A percentile compares a stretch with the other conserved stretches of the same genome.
Conservation (phyloP, 2,329 filamentous ascomycete genomes). For the Penicillium sclerotigenum region DNA sequence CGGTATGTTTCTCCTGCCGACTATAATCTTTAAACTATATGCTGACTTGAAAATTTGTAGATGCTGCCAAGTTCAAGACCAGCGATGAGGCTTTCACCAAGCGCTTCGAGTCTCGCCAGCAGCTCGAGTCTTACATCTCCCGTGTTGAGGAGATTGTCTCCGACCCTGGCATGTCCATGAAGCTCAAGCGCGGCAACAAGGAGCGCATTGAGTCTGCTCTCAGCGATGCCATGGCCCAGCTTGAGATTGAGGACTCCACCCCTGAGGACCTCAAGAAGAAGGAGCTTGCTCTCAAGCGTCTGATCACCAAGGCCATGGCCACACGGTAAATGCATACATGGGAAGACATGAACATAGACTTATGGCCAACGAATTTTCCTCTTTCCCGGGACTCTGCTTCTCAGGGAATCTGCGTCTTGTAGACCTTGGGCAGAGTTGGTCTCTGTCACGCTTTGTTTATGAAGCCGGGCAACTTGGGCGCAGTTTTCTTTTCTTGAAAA, state of each 20-base stretch:
- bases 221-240: conserved; percentile 93
- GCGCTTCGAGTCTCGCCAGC: conserved; percentile 98
- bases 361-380: conserved; percentile 20
- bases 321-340: conserved; percentile 64
- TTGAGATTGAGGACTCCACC: conserved; percentile 87
- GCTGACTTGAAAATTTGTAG: conserved; percentile 37
- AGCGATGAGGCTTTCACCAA: conserved; percentile 98
- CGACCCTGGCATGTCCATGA: conserved; percentile 90
- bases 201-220: conserved; percentile 98
- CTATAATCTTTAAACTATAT: not conserved
- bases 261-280: conserved; percentile 99
- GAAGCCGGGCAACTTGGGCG: conserved; percentile 28
- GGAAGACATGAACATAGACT: conserved; percentile 26
- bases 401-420: conserved; percentile 20
- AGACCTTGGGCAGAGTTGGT: conserved; percentile 24
- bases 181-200: conserved; percentile 98
- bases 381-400: conserved; percentile 13
- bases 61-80: conserved; percentile 98
- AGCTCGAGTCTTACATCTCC: conserved; percentile 98
- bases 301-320: conserved; percentile 97
- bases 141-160: conserved; percentile 98
- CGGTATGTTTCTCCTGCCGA: conserved; percentile 50
- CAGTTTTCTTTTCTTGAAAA: conserved; percentile 29
- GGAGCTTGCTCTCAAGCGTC: conserved; percentile 94
- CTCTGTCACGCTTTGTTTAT: conserved; percentile 25